Percentiles rank a stretch among this genome's conserved stretches.
Conservation (phyloP, 257 asterid genomes). For the Mitragyna speciosa region DNA sequence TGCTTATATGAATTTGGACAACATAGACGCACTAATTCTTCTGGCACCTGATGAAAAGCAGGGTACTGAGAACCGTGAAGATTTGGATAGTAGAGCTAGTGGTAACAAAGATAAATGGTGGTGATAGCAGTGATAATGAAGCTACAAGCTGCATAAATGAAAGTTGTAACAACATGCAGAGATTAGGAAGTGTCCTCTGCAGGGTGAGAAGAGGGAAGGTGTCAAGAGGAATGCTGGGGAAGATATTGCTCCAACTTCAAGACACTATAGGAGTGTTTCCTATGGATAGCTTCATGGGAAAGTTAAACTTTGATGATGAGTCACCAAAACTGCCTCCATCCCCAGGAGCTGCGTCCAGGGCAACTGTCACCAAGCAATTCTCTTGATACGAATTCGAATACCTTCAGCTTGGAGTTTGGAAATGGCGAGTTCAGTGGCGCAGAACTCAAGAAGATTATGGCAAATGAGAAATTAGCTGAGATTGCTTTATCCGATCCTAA, state of each 20-base stretch:
- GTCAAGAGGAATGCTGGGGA: constrained; percentile 66
- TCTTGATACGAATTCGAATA: constrained; percentile 43
- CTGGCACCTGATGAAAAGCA: constrained; percentile 77
- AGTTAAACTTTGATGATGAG: constrained; percentile 65
- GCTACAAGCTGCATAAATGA: constrained; percentile 66
- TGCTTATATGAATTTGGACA: constrained; percentile 60
- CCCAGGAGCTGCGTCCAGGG: constrained; percentile 56
- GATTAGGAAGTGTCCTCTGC: constrained; percentile 26
- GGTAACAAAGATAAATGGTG: constrained; percentile 52
- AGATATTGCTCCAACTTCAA: constrained; percentile 68
- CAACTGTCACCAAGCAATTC: constrained; percentile 52
- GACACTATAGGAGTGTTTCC: constrained; percentile 90
- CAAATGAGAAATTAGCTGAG: constrained; percentile 65
- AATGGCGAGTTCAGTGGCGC: constrained; percentile 66
- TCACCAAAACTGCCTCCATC: constrained; percentile 71
- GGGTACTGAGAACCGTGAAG: constrained; percentile 76
- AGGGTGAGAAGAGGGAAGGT: constrained; percentile 60
- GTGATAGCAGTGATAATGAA: constrained; percentile 63
- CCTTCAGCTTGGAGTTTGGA: constrained; percentile 57
- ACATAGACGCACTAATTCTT: constrained; percentile 58
- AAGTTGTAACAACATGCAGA: constrained; percentile 48
- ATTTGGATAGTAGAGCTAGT: constrained; percentile 75
- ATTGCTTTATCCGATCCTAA: constrained; percentile 67
- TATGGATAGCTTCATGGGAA: constrained; percentile 87
- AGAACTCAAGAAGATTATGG: constrained; percentile 66